These are phyloP conservation scores for Crucihimalaya himalaica DNA, from an alignment of 345 rosid species.

Conservation along the genomic window DNA sequence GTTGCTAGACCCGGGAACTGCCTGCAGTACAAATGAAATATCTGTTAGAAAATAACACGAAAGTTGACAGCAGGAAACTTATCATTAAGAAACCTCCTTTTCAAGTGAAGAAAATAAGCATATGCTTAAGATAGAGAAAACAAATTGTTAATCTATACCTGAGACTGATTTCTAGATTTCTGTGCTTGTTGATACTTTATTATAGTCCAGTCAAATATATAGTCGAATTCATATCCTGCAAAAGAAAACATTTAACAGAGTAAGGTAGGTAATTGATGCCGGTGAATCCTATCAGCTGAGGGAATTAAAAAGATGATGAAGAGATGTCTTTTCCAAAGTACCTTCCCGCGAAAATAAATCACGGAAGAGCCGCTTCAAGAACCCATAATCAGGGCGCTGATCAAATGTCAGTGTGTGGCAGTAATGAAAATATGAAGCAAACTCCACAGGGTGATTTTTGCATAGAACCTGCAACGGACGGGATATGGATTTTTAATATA, in stretches of 20 bases:
- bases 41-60: slow-evolving; percentile 15
- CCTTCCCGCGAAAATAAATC: slow-evolving; percentile 87
- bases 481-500: not conserved
- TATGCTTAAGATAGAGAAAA: not conserved
- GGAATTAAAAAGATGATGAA: not conserved
- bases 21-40: slow-evolving; percentile 46
- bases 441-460: slow-evolving; percentile 81
- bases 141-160: slow-evolving; percentile 21
- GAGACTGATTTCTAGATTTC: slow-evolving; percentile 67
- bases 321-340: slow-evolving; percentile 28
- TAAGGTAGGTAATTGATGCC: not conserved
- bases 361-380: slow-evolving; percentile 82
- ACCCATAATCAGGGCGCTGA: slow-evolving; percentile 93
- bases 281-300: not conserved
- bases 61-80: not conserved
- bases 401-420: slow-evolving; percentile 88
- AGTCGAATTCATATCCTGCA: slow-evolving; percentile 82
- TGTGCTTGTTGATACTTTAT: slow-evolving; percentile 87
- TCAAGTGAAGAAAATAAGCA: not conserved
- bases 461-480: slow-evolving; percentile 61
- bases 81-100: not conserved
- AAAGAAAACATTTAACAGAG: slow-evolving; percentile 7
- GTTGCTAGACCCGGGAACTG: slow-evolving; percentile 67
- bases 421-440: slow-evolving; percentile 86
- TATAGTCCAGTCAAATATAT: slow-evolving; percentile 93